phyloP scores from a whole-genome alignment of 192 early-diverging fungal genomes.

The Backusella luteola region DNA sequence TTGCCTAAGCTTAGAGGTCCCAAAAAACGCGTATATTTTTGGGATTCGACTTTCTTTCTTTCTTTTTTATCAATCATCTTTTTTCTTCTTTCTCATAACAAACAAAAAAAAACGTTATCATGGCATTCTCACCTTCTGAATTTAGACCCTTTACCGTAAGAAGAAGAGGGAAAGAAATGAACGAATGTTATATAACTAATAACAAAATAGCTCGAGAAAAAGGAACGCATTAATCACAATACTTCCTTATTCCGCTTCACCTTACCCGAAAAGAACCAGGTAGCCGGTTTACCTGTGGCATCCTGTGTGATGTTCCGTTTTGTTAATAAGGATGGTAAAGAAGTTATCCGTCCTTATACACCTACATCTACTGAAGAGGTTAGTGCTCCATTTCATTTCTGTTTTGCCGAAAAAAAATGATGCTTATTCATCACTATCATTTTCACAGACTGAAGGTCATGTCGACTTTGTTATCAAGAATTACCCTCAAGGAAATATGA shows the following conservation, averaged over 20 bases:
- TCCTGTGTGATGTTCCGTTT: conserved; percentile 79
- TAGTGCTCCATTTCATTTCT: neutral
- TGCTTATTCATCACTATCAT: neutral
- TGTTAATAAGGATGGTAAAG: conserved; percentile 57
- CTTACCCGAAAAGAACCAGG: conserved; percentile 60
- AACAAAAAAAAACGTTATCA: neutral
- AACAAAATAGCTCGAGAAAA: conserved; percentile 39
- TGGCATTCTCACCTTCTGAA: conserved; percentile 22
- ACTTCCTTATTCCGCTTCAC: conserved; percentile 66
- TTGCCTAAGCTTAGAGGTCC: neutral
- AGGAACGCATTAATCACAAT: conserved; percentile 68
- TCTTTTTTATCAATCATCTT: neutral
- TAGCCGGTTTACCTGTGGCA: conserved; percentile 69
- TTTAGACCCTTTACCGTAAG: conserved; percentile 55
- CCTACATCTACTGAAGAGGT: conserved; percentile 53
- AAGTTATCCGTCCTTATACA: conserved; percentile 78
- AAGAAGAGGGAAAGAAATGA: conserved; percentile 2
- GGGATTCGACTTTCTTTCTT: neutral
- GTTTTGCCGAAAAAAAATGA: too few species aligned
- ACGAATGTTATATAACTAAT: conserved; percentile 19
- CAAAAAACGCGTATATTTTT: neutral
- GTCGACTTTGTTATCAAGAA: conserved; percentile 75
- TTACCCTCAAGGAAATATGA: conserved; percentile 62
- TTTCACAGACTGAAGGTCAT: conserved; percentile 41
- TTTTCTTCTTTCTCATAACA: neutral